Evolutionary conservation across 2,329 filamentous ascomycete species (phyloP).

Genomic region (Rhynchosporium graminicola): DNA sequence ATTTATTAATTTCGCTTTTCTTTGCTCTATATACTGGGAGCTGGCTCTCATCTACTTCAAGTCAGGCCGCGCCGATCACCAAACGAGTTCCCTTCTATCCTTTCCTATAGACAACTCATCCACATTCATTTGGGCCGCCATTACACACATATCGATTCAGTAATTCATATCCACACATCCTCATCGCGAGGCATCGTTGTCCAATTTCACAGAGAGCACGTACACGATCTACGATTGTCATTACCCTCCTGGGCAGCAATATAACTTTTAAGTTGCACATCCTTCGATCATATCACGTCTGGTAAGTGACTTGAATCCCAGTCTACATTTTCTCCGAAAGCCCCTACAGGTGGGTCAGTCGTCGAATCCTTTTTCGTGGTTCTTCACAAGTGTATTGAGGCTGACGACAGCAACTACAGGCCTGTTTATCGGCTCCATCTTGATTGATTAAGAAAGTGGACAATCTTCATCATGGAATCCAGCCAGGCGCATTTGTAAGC

Average conservation of each 20-base stretch:
- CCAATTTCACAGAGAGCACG: conserved; percentile 42
- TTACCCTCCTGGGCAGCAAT: conserved; percentile 40
- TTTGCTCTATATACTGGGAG: conserved; percentile 54
- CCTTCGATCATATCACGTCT: conserved; percentile 38
- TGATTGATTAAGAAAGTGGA: conserved; percentile 33
- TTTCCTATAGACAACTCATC: conserved; percentile 45
- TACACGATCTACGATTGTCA: conserved; percentile 45
- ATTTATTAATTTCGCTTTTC: conserved; percentile 46
- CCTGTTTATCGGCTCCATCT: conserved; percentile 24
- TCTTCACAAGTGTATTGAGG: conserved; percentile 31
- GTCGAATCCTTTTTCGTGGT: conserved; percentile 32
- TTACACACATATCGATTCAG: conserved; percentile 37
- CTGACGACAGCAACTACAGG: conserved; percentile 40
- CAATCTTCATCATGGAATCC: conserved; percentile 51
- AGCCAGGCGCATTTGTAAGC: conserved; percentile 56
- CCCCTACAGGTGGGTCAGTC: conserved; percentile 31
- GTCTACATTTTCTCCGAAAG: conserved; percentile 27
- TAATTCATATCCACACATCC: conserved; percentile 42
- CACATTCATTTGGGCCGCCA: conserved; percentile 43
- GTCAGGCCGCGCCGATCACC: conserved; percentile 41
- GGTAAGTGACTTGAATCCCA: conserved; percentile 35
- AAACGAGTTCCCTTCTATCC: conserved; percentile 48
- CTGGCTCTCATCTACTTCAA: conserved; percentile 56
- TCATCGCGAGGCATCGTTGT: conserved; percentile 45
- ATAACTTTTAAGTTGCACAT: conserved; percentile 43